Conservation (phyloP, 2,329 filamentous ascomycete species). For the Trichoderma aggressivum region DNA sequence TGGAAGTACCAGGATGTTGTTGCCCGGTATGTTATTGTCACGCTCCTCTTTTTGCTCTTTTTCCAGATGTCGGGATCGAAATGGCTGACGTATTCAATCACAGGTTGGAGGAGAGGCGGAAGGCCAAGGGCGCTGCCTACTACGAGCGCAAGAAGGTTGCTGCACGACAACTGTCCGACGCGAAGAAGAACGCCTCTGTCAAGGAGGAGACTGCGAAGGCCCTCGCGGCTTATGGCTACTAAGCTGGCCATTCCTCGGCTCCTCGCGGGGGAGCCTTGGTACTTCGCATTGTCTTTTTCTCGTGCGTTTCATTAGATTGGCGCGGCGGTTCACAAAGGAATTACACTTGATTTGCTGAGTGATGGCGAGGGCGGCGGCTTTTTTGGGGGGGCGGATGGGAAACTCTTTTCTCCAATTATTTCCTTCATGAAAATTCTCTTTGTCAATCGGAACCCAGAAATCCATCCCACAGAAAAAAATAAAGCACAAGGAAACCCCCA, state of each 20-base stretch:
- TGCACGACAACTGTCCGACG: constrained; percentile 83
- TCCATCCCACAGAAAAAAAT: constrained; percentile 29
- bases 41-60: neutral
- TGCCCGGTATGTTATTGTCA: constrained; percentile 68
- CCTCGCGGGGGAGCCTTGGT: constrained; percentile 27
- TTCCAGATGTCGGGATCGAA: neutral
- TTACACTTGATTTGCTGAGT: constrained; percentile 49
- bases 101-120: constrained; percentile 98
- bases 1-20: constrained; percentile 99
- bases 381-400: constrained; percentile 32
- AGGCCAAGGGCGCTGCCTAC: constrained; percentile 98
- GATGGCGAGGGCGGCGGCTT: constrained; percentile 42
- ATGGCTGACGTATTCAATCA: constrained; percentile 21
- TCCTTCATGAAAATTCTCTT: constrained; percentile 34
- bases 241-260: constrained; percentile 42
- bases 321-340: constrained; percentile 49
- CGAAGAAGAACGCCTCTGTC: constrained; percentile 86
- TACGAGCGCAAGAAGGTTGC: constrained; percentile 99
- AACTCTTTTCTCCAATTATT: constrained; percentile 28
- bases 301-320: constrained; percentile 54
- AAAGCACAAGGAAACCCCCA: constrained; percentile 34
- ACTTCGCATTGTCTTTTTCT: constrained; percentile 45
- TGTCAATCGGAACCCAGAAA: constrained; percentile 31
- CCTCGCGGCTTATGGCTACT: constrained; percentile 90
- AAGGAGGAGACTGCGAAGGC: constrained; percentile 83